Evolutionary conservation across 257 asterid genomes (phyloP).

Genomic region (Penstemon newberryi): DNA sequence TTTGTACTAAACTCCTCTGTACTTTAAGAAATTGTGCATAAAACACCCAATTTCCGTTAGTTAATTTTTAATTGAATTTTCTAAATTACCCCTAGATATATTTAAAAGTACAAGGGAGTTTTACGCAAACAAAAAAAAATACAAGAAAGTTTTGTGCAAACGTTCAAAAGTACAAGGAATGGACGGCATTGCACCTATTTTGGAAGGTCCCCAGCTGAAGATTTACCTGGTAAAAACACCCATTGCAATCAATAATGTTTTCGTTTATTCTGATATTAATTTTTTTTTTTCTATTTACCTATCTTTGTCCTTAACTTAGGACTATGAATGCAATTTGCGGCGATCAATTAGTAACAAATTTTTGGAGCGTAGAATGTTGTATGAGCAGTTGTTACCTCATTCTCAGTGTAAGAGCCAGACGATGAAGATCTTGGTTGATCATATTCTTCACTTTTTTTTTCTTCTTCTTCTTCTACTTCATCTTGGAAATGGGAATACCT

Average conservation of each 20-base stretch:
- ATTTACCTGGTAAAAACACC: slow-evolving; percentile 69
- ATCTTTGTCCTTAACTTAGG: slow-evolving; percentile 37
- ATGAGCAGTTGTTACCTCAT: slow-evolving; percentile 47
- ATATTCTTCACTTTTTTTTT: slow-evolving; percentile 44
- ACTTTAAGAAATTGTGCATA: no score
- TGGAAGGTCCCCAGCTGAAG: slow-evolving; percentile 58
- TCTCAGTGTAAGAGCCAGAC: slow-evolving; percentile 46
- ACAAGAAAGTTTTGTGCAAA: no score
- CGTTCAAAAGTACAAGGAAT: slow-evolving; percentile 22
- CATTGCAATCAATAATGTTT: not conserved
- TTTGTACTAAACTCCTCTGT: no score
- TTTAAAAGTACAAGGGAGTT: no score
- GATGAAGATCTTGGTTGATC: slow-evolving; percentile 49
- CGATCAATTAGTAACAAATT: not conserved
- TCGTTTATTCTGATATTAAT: not conserved
- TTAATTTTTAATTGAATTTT: no score
- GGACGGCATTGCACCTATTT: slow-evolving; percentile 87
- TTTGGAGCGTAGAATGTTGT: not conserved
- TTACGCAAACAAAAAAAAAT: no score
- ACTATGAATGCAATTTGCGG: no score
- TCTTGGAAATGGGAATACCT: slow-evolving; percentile 38
- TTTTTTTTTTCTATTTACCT: not conserved
- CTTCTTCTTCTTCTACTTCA: slow-evolving; percentile 35
- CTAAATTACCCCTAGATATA: no score
- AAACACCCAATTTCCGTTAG: no score